Evolutionary conservation across 2,329 filamentous ascomycete genomes (phyloP), one percentile per base, ranked within the genome.

Genomic region (Xylariomycetidae sp.): DNA sequence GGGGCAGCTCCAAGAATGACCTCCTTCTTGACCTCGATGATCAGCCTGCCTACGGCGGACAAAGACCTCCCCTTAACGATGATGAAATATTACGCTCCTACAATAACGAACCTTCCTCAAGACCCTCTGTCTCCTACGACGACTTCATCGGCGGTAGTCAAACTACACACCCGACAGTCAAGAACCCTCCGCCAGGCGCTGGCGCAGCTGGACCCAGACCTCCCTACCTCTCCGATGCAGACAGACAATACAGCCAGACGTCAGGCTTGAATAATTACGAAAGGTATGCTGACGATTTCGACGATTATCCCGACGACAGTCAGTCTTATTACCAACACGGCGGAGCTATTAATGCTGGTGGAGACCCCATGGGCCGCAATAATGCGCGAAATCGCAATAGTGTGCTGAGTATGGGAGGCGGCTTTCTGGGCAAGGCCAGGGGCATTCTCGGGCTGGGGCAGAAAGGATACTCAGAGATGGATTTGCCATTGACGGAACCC

Each of bases 41-140:
- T 37, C 77, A 81, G 47, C 80, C 83, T 33, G 58, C 73, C 38
- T 94, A 96, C 63, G 78, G 74, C 58, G 74, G 88, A 43, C 83
- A 88, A 59, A 77, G 80, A 37, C 82, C 88, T 31, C 77, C 83
- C n/a, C 68, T 85, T 41, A 82, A 82, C 58, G 88, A 95, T 58
- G 84, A 94, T 47, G 80, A 89, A 46, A 70, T 94, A 30, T 67
- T 90, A 54, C 76, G 80, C 57, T 78, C 78, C 45, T 89, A 87
- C 64, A 76, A 85, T 52, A 71, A 78, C 45, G 67, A 74, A 48
- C 66, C 73, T 29, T 74, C 76, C 41, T 64, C 79, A 37, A 84
- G 90, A 47, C 86, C 88, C 33, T 96, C 89, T 16, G 80, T 90
- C 33, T 94, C 88, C 38, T 96, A 96, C 63, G 90, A 96, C 70